Evolutionary conservation across 2,329 filamentous ascomycete species (phyloP), one percentile per base, ranked within the genome.

Genomic region (Talaromyces sp.): DNA sequence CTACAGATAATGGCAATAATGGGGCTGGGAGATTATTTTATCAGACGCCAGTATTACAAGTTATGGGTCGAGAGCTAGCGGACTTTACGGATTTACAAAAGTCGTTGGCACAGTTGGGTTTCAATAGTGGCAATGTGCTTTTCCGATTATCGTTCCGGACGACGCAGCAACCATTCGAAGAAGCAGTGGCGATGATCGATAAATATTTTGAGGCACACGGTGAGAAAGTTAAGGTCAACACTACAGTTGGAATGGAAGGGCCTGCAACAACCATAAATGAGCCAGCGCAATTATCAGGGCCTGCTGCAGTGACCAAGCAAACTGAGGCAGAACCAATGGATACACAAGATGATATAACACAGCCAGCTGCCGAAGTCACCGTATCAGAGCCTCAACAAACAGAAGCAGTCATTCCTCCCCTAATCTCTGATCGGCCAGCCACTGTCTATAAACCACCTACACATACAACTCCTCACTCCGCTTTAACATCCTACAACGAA

Each of bases 1-100:
- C 65, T 22, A 80, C 84, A 15, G 77, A 73, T 37, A 78, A 75
- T 60, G 83, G 80, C 5, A 72, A 71, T 22, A 70, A 78, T 5
- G 80, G 79, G 13, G 84, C 87, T 33, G 93, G 92, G 5, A 85
- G 92, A 70, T 76, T 99, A 53, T 89, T 88, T 72, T 97, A 97
- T 68, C 90, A 97, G 74, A 88, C 86, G 63, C 94, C 94, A 0
- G 86, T 91, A 15, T 75, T 97, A 56, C 88, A 92, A 63, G 83
- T 96, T 62, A 87, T 96, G 81, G 89, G 88, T 9, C 82, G 89
- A 66, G 89, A 93, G 64, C 75, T 96, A 15, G 82, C 86, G 2
- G 85, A 83, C 0, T 89, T 97, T 66, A 79, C 80, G 17, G 92
- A 95, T 67, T 81, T 97, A 59, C 91, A 97, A 71, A 96, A 96